These are phyloP conservation scores for Penicillium sp. DNA, from an alignment of 2,329 filamentous ascomycete species.

Conservation along the genomic window DNA sequence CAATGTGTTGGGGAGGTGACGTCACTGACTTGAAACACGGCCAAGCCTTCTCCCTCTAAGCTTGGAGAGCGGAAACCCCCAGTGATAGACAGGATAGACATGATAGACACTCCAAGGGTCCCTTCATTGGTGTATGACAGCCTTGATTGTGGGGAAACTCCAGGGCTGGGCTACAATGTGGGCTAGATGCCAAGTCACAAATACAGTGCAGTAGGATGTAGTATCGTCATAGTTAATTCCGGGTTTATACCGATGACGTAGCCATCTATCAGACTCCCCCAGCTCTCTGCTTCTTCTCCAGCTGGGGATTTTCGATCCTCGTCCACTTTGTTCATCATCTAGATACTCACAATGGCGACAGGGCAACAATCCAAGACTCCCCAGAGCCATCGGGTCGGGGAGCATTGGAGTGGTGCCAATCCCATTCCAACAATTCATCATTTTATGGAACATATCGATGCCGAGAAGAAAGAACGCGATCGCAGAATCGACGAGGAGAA, in stretches of 20 bases:
- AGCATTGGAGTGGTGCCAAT: constrained; percentile 81
- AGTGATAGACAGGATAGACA: too few relatives aligned
- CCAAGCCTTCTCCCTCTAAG: too few relatives aligned
- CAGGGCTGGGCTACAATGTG: not conserved
- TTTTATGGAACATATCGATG: constrained; percentile 77
- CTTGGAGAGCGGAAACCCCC: too few relatives aligned
- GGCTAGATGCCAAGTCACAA: not conserved
- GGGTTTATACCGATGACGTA: constrained; percentile 26
- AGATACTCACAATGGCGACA: constrained; percentile 12
- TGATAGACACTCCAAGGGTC: not conserved
- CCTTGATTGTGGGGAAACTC: constrained; percentile 10
- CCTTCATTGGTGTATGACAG: not conserved
- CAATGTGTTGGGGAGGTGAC: too few relatives aligned
- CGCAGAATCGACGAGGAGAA: constrained; percentile 64
- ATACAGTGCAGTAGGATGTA: constrained; percentile 1
- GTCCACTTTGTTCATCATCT: not conserved
- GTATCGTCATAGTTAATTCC: constrained; percentile 24
- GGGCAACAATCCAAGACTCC: constrained; percentile 14
- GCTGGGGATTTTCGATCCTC: constrained; percentile 7
- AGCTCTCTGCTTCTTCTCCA: not conserved
- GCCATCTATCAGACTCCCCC: not conserved
- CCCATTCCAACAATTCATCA: constrained; percentile 85
- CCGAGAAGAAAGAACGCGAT: constrained; percentile 75
- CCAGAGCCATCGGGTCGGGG: constrained; percentile 51
- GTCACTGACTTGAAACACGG: too few relatives aligned